phyloP scores from a whole-genome alignment of 2,329 filamentous ascomycete genomes.

The Dryadomyces quercivorus region DNA sequence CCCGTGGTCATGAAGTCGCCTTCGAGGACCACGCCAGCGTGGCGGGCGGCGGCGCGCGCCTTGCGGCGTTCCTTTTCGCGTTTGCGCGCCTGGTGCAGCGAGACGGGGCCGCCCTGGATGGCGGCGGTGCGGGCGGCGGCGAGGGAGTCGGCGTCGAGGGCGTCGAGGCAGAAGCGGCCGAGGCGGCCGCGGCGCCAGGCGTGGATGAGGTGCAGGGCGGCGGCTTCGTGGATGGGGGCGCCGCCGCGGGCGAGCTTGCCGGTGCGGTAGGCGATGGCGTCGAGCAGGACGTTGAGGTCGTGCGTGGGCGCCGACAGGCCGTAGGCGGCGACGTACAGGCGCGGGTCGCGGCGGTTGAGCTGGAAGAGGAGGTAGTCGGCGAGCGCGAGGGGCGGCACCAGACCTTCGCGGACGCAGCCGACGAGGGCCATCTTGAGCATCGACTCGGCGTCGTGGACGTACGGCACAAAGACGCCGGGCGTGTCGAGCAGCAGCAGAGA shows the following conservation, averaged over 20 bases:
- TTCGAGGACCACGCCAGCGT: background rate
- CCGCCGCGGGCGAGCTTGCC: constrained; percentile 69
- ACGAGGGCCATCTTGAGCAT: constrained; percentile 95
- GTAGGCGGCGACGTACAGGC: constrained; percentile 38
- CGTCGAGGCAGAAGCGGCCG: constrained; percentile 69
- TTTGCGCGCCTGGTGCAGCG: constrained; percentile 58
- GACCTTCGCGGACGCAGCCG: constrained; percentile 79
- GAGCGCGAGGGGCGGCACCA: constrained; percentile 65
- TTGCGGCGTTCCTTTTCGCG: constrained; percentile 46
- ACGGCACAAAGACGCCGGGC: constrained; percentile 89
- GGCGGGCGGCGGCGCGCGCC: constrained; percentile 21
- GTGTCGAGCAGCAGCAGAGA: constrained; percentile 77
- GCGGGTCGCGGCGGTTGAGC: constrained; percentile 57
- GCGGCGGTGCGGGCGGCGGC: constrained; percentile 31
- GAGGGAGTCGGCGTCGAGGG: constrained; percentile 50
- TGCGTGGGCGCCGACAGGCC: constrained; percentile 63
- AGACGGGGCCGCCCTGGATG: constrained; percentile 34
- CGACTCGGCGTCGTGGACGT: constrained; percentile 68
- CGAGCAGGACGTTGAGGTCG: constrained; percentile 62
- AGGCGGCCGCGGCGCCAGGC: constrained; percentile 69
- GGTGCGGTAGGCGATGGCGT: constrained; percentile 57
- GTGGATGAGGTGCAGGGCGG: constrained; percentile 70
- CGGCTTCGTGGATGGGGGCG: constrained; percentile 53
- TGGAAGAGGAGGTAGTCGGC: constrained; percentile 85
- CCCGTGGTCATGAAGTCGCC: background rate